These are phyloP conservation scores for Punica granatum DNA, from an alignment of 345 rosid species.

Conservation along the genomic window DNA sequence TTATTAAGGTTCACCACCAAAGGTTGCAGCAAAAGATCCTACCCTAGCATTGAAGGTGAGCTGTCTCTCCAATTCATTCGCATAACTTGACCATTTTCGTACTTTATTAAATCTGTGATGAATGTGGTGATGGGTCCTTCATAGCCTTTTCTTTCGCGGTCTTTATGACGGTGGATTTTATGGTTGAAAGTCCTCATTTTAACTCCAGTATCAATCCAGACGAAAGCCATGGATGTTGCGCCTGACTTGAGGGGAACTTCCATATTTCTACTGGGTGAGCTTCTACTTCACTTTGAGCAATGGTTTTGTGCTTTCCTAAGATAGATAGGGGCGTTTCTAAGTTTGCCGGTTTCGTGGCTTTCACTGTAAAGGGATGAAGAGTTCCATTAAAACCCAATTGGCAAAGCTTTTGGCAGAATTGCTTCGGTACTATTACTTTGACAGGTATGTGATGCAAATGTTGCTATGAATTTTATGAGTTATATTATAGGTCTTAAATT, in stretches of 20 bases:
- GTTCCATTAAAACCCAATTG: constrained; percentile 43
- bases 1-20: constrained; percentile 1
- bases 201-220: constrained; percentile 43
- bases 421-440: constrained; percentile 70
- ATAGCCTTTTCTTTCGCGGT: background rate
- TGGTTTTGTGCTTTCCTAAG: background rate
- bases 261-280: constrained; percentile 76
- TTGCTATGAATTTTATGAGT: background rate
- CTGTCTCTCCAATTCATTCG: background rate
- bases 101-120: background rate
- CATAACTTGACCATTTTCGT: too few relatives aligned
- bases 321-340: background rate
- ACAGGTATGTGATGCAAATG: constrained; percentile 35
- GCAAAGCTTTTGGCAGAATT: constrained; percentile 64
- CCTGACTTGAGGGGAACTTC: constrained; percentile 70
- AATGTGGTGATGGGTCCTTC: background rate
- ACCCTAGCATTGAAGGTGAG: constrained; percentile 10
- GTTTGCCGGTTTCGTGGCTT: background rate
- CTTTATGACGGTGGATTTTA: background rate
- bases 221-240: constrained; percentile 54
- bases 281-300: constrained; percentile 4
- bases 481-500: background rate
- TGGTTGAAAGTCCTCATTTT: constrained; percentile 20
- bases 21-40: constrained; percentile 1
- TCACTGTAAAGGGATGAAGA: constrained; percentile 48